These are phyloP conservation scores for Dryadomyces quercus-mongolicae DNA, from an alignment of 2,329 filamentous ascomycete species.

Conservation along the genomic window DNA sequence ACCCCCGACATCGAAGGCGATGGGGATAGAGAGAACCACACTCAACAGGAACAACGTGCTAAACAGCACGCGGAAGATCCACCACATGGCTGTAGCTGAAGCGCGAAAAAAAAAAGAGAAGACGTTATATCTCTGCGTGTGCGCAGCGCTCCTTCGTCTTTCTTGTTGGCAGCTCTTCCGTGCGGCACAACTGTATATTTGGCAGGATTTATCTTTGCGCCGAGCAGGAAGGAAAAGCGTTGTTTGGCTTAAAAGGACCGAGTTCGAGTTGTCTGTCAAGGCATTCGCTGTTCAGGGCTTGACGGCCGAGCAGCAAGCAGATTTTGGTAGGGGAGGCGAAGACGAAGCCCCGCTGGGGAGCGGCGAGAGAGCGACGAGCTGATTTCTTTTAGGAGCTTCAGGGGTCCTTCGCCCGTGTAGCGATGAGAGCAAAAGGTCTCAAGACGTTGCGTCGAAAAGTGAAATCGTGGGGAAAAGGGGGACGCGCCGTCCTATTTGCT, in stretches of 20 bases:
- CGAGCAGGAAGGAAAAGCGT: neutral
- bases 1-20: constrained; percentile 96
- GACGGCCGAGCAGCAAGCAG: no score
- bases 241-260: neutral
- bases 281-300: neutral
- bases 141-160: neutral
- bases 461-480: constrained; percentile 2
- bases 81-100: constrained; percentile 52
- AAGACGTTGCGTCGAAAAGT: neutral
- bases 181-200: neutral
- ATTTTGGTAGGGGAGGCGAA: neutral
- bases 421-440: neutral
- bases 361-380: neutral
- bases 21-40: constrained; percentile 89
- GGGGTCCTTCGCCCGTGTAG: neutral
- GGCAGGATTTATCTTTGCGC: neutral
- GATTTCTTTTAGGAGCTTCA: neutral
- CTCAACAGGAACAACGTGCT: constrained; percentile 78
- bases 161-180: neutral
- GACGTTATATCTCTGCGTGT: neutral
- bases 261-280: neutral
- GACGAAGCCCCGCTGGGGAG: neutral
- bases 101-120: neutral
- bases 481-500: constrained; percentile 1
- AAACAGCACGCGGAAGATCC: constrained; percentile 66